phyloP scores from a whole-genome alignment of 139 green algal genomes.

The Coelastrella sp. region DNA sequence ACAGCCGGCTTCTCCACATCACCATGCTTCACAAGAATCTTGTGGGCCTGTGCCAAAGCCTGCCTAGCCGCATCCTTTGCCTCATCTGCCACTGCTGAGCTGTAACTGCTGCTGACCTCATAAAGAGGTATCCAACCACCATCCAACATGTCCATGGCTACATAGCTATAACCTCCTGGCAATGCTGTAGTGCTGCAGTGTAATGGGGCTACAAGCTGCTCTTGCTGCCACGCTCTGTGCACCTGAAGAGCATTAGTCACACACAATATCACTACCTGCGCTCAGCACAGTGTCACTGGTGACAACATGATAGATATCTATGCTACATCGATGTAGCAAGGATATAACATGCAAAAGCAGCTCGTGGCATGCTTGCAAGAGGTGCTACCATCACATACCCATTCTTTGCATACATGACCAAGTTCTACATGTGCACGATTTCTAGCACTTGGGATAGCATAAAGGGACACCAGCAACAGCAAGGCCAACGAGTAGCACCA shows the following conservation, averaged over 20 bases:
- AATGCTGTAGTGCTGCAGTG: conserved; percentile 2
- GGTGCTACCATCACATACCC: not conserved
- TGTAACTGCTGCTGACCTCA: conserved; percentile 14
- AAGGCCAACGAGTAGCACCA: not conserved
- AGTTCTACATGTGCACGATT: not conserved
- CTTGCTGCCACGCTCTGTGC: conserved; percentile 11
- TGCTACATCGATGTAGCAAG: too few relatives aligned
- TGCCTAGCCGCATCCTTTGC: not conserved
- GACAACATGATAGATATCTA: not conserved
- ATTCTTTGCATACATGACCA: not conserved
- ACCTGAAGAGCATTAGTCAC: not conserved
- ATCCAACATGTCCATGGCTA: conserved; percentile 14
- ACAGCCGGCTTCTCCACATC: not conserved
- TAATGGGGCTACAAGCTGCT: not conserved
- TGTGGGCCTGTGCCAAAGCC: not conserved
- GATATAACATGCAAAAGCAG: not conserved
- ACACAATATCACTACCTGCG: not conserved
- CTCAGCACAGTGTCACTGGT: not conserved
- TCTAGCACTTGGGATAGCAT: not conserved
- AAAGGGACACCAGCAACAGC: not conserved
- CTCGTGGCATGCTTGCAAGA: not conserved
- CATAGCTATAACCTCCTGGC: not conserved
- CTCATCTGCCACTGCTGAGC: not conserved
- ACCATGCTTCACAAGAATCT: conserved; percentile 18
- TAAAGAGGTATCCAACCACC: not conserved